phyloP scores from a whole-genome alignment of 192 early-diverging fungal species.

The Piromyces sp. region DNA sequence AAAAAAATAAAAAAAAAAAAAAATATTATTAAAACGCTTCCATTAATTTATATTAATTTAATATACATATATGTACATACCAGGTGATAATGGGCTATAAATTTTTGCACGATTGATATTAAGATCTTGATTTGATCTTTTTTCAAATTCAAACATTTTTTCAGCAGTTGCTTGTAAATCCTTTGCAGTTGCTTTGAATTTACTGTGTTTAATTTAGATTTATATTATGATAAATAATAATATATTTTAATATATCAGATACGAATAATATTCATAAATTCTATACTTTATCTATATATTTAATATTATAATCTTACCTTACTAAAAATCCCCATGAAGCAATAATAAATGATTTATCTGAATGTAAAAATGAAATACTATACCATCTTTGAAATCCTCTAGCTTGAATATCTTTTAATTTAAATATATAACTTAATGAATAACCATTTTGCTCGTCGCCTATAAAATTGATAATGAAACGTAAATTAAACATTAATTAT shows the following conservation, averaged over 20 bases:
- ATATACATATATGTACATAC: conserved; percentile 6
- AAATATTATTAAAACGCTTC: neutral
- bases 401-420: conserved; percentile 43
- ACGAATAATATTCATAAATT: too few relatives aligned
- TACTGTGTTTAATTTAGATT: conserved; percentile 13
- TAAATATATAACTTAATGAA: conserved; percentile 56
- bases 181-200: conserved; percentile 31
- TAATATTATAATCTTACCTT: conserved; percentile 29
- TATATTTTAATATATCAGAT: too few relatives aligned
- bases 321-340: conserved; percentile 50
- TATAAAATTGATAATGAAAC: neutral
- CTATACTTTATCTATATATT: too few relatives aligned
- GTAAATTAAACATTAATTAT: too few relatives aligned
- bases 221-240: too few relatives aligned
- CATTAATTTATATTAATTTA: neutral
- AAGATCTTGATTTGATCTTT: neutral
- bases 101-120: neutral
- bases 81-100: conserved; percentile 3
- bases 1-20: neutral
- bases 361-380: conserved; percentile 43
- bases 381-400: conserved; percentile 39
- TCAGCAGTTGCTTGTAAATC: conserved; percentile 24
- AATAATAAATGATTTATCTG: conserved; percentile 41
- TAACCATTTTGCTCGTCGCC: conserved; percentile 48
- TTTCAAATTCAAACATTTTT: conserved; percentile 19